These are phyloP conservation scores for Metschnikowia kunwiensis DNA, from an alignment of 805 yeast genomes.

Conservation along the genomic window DNA sequence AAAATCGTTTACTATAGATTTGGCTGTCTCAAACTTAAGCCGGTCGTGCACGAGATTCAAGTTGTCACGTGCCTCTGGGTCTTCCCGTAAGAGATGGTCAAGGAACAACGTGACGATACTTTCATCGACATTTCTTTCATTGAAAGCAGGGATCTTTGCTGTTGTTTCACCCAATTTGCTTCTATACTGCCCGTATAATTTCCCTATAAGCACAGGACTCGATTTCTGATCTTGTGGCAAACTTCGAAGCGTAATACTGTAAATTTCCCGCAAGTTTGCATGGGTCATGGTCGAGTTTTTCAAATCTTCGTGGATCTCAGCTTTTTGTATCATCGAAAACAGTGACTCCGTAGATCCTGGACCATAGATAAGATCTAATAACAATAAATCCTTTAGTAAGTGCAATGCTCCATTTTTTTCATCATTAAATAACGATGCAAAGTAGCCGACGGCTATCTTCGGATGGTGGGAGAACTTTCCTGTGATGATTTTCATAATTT, in stretches of 20 bases:
- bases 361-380: slow-evolving; percentile 27
- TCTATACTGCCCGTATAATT: slow-evolving; percentile 24
- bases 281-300: slow-evolving; percentile 23
- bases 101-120: slow-evolving; percentile 22
- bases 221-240: slow-evolving; percentile 13
- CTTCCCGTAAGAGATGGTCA: slow-evolving; percentile 24
- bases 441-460: slow-evolving; percentile 36
- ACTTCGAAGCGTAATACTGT: slow-evolving; percentile 22
- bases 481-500: slow-evolving; percentile 31
- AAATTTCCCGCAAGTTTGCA: slow-evolving; percentile 23
- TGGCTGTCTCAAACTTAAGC: slow-evolving; percentile 24
- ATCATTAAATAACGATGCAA: slow-evolving; percentile 26
- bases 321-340: slow-evolving; percentile 23
- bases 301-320: slow-evolving; percentile 30
- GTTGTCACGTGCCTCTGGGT: slow-evolving; percentile 17
- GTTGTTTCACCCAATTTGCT: background rate
- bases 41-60: slow-evolving; percentile 17
- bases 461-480: slow-evolving; percentile 31
- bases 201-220: slow-evolving; percentile 19
- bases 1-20: slow-evolving; percentile 26
- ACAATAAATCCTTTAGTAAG: slow-evolving; percentile 25
- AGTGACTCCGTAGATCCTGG: slow-evolving; percentile 17
- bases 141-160: slow-evolving; percentile 10
- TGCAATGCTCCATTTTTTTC: slow-evolving; percentile 15
- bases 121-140: slow-evolving; percentile 17